Evolutionary conservation across 306 rosid species (phyloP).

Genomic region (Cucumis cinereus): DNA sequence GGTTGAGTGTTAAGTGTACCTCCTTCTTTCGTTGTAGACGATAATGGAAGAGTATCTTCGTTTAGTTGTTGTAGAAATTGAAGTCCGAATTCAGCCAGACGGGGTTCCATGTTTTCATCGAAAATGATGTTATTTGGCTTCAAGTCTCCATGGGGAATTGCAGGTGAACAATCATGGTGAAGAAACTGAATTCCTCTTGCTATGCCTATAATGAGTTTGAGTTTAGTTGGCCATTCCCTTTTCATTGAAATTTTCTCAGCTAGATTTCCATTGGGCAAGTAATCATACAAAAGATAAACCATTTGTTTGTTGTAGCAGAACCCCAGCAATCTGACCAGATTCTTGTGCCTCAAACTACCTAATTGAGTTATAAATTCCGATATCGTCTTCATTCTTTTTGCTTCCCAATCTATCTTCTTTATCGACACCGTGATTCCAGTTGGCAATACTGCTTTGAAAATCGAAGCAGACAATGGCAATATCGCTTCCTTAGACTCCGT

Average conservation of each 20-base stretch:
- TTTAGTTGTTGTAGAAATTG: slow-evolving; percentile 41
- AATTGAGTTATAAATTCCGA: slow-evolving; percentile 37
- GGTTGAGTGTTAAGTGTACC: slow-evolving; percentile 28
- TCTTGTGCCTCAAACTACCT: slow-evolving; percentile 69
- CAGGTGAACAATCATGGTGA: slow-evolving; percentile 76
- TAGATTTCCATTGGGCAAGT: slow-evolving; percentile 67
- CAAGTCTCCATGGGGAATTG: slow-evolving; percentile 81
- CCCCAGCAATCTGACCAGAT: slow-evolving; percentile 53
- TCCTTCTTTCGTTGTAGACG: slow-evolving; percentile 32
- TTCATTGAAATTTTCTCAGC: slow-evolving; percentile 50
- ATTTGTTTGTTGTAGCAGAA: slow-evolving; percentile 63
- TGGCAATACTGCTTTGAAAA: slow-evolving; percentile 63
- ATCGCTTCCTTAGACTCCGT: slow-evolving; percentile 29
- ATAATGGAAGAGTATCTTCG: slow-evolving; percentile 25
- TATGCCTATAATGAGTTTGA: slow-evolving; percentile 51
- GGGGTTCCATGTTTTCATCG: slow-evolving; percentile 86
- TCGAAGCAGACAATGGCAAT: slow-evolving; percentile 31
- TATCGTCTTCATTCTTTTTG: slow-evolving; percentile 27
- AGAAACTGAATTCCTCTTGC: slow-evolving; percentile 77
- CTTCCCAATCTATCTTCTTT: slow-evolving; percentile 64
- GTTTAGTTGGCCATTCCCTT: slow-evolving; percentile 61
- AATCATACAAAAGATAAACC: slow-evolving; percentile 67
- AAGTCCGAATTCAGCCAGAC: slow-evolving; percentile 72
- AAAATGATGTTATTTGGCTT: slow-evolving; percentile 65
- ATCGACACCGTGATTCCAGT: slow-evolving; percentile 81